Percentiles rank a stretch among this genome's conserved stretches.
These are phyloP conservation scores for Colletotrichum costaricense DNA, from an alignment of 2,329 filamentous ascomycete species.

Conservation along the genomic window DNA sequence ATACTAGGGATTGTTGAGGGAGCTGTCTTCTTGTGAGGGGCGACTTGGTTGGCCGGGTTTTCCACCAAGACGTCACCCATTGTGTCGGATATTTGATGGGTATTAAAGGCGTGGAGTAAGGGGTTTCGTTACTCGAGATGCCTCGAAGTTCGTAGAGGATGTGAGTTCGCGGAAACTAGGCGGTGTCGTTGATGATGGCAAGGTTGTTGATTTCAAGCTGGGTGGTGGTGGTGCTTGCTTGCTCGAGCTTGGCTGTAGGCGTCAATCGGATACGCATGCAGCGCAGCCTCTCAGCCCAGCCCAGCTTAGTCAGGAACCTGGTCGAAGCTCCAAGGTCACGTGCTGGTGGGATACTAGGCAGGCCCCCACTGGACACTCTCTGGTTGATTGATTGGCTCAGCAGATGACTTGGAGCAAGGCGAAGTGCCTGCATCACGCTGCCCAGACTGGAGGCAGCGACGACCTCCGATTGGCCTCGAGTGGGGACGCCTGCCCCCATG, in stretches of 20 bases:
- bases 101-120: background rate
- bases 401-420: conserved; percentile 15
- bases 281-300: conserved; percentile 35
- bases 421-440: conserved; percentile 27
- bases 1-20: conserved; percentile 88
- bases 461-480: conserved; percentile 21
- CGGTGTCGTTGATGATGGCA: conserved; percentile 19
- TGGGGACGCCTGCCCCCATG: background rate
- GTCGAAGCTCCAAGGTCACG: background rate
- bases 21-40: conserved; percentile 84
- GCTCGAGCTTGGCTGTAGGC: conserved; percentile 34
- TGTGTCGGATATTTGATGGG: conserved; percentile 41
- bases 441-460: conserved; percentile 19
- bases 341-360: background rate
- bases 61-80: conserved; percentile 94
- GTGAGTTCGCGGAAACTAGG: background rate
- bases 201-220: conserved; percentile 16
- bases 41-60: conserved; percentile 78
- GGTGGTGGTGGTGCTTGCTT: conserved; percentile 4
- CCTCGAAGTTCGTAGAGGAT: background rate
- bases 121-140: background rate
- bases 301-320: conserved; percentile 31
- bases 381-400: conserved; percentile 17
- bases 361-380: background rate
- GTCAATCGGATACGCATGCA: conserved; percentile 38